These are phyloP conservation scores for Carex littledalei DNA, from an alignment of 176 grass and related monocot species.

Conservation along the genomic window DNA sequence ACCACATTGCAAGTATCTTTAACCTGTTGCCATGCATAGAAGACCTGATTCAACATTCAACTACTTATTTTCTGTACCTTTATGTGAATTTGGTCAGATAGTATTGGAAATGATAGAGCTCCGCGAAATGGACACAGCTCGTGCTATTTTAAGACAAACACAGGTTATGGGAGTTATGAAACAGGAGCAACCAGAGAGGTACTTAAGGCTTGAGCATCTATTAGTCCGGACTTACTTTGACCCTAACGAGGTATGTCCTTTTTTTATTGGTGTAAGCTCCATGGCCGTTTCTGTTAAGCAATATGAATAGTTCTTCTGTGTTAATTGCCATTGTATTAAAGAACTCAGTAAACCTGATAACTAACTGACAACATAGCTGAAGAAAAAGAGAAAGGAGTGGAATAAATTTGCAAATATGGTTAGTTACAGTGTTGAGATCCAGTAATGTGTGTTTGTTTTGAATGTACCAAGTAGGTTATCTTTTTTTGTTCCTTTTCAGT, in stretches of 20 bases:
- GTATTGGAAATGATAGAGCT: constrained; percentile 98
- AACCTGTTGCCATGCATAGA: not conserved
- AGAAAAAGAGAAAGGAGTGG: not conserved
- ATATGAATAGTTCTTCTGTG: not conserved
- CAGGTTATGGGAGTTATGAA: constrained; percentile 99
- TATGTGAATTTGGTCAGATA: constrained; percentile 43
- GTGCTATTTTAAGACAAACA: constrained; percentile 88
- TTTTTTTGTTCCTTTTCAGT: not conserved
- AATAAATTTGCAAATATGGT: not conserved
- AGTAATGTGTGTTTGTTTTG: not conserved
- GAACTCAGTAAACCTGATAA: not conserved
- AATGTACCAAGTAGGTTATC: not conserved
- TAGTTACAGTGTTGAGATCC: not conserved
- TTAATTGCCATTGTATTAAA: not conserved
- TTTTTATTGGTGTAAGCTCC: not conserved
- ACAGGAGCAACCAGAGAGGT: constrained; percentile 95
- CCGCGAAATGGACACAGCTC: constrained; percentile 80
- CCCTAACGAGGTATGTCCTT: constrained; percentile 57
- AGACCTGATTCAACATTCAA: not conserved
- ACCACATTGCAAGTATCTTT: not conserved
- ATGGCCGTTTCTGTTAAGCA: not conserved
- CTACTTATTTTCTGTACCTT: not conserved
- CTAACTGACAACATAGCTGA: not conserved
- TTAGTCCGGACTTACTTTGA: constrained; percentile 92
- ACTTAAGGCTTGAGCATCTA: constrained; percentile 91